Evolutionary conservation across 306 rosid species (phyloP).

Genomic region (Cucumis melo): DNA sequence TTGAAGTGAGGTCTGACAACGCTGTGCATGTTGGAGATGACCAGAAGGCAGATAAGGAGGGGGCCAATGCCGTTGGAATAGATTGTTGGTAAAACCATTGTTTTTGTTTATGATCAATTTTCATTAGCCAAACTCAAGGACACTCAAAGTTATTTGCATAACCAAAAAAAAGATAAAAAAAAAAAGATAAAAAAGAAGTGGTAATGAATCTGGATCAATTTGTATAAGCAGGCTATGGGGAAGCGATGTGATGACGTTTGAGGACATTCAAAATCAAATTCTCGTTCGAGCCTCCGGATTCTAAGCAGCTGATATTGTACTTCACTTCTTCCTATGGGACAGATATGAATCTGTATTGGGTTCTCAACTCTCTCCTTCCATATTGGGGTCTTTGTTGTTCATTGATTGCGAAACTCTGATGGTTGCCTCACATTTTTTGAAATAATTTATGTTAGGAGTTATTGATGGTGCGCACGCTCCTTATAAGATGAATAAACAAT

Average conservation of each 20-base stretch:
- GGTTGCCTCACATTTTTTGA: background rate
- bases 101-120: background rate
- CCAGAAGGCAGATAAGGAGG: constrained; percentile 55
- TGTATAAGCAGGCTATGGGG: constrained; percentile 75
- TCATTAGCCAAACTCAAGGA: background rate
- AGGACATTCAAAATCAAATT: constrained; percentile 36
- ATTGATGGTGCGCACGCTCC: too few relatives aligned
- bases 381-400: background rate
- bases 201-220: constrained; percentile 3
- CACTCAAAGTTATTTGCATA: background rate
- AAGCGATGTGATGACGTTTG: constrained; percentile 60
- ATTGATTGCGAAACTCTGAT: background rate
- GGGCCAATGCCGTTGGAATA: constrained; percentile 68
- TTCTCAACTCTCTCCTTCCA: background rate
- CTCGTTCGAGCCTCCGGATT: constrained; percentile 26
- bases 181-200: background rate
- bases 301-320: background rate
- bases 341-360: background rate
- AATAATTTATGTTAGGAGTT: background rate
- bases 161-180: background rate
- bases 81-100: constrained; percentile 64
- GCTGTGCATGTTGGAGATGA: constrained; percentile 89
- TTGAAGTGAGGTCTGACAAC: constrained; percentile 45
- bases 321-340: background rate
- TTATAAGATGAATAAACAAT: too few relatives aligned